These are phyloP conservation scores for Boletales sp. DNA, from an alignment of 768 basidiomycete species.

Conservation along the genomic window DNA sequence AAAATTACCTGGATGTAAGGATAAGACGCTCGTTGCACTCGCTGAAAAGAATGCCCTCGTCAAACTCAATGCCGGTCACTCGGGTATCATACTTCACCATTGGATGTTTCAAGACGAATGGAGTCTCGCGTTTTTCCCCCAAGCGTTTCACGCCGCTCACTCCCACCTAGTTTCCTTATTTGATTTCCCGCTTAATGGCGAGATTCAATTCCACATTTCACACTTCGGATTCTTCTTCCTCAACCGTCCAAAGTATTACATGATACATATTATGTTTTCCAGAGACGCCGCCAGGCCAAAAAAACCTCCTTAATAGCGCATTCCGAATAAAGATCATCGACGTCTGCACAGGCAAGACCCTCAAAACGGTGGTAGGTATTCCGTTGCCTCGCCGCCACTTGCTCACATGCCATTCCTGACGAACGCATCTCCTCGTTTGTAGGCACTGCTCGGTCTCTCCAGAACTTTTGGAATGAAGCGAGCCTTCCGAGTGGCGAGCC, in stretches of 20 bases:
- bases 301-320: slow-evolving; percentile 82
- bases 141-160: slow-evolving; percentile 1
- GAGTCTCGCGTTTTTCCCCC: slow-evolving; percentile 40
- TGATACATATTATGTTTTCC: slow-evolving; percentile 69
- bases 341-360: slow-evolving; percentile 88
- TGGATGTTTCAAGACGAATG: slow-evolving; percentile 85
- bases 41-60: slow-evolving; percentile 79
- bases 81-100: slow-evolving; percentile 76
- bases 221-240: slow-evolving; percentile 84
- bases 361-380: slow-evolving; percentile 49
- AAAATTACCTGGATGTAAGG: slow-evolving; percentile 79
- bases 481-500: slow-evolving; percentile 73
- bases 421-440: slow-evolving; percentile 73
- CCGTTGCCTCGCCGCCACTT: not conserved
- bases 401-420: slow-evolving; percentile 29
- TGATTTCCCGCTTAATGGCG: slow-evolving; percentile 73
- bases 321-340: slow-evolving; percentile 94
- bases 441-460: slow-evolving; percentile 89
- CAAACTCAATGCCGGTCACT: slow-evolving; percentile 61
- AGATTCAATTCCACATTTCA: slow-evolving; percentile 68
- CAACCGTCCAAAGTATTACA: slow-evolving; percentile 74
- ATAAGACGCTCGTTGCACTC: slow-evolving; percentile 72
- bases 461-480: slow-evolving; percentile 70
- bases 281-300: slow-evolving; percentile 82
- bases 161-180: slow-evolving; percentile 64